phyloP scores from a whole-genome alignment of 2,329 filamentous ascomycete species.

The Penicillium freii region DNA sequence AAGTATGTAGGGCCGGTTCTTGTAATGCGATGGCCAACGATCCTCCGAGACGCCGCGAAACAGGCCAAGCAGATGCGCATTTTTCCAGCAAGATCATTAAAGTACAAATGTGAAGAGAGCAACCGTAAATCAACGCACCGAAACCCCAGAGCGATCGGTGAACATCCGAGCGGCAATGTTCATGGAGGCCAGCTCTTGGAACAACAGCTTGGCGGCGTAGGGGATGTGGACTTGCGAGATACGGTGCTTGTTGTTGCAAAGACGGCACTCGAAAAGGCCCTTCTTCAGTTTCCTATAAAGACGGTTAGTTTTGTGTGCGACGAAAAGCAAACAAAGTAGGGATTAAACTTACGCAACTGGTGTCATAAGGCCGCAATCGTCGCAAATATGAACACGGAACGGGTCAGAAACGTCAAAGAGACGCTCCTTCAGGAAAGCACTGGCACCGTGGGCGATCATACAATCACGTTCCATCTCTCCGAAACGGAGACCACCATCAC shows the following conservation, averaged over 20 bases:
- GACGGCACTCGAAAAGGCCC: constrained; percentile 92
- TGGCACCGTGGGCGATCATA: constrained; percentile 99
- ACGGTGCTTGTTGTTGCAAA: constrained; percentile 98
- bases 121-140: constrained; percentile 36
- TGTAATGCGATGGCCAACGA: constrained; percentile 20
- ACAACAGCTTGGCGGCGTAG: constrained; percentile 94
- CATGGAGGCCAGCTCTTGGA: constrained; percentile 97
- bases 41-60: constrained; percentile 25
- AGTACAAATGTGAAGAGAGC: constrained; percentile 20
- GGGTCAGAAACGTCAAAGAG: constrained; percentile 97
- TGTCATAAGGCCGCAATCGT: constrained; percentile 98
- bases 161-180: constrained; percentile 98
- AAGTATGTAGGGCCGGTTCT: constrained; percentile 26
- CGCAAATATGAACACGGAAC: constrained; percentile 96
- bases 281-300: constrained; percentile 78
- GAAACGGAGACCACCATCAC: constrained; percentile 97
- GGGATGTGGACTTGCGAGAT: constrained; percentile 98
- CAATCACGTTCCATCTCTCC: constrained; percentile 99
- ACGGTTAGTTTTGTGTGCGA: constrained; percentile 10
- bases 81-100: constrained; percentile 30
- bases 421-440: constrained; percentile 94
- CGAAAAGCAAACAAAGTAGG: background rate
- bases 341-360: constrained; percentile 84
- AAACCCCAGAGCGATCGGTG: constrained; percentile 61
- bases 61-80: constrained; percentile 20